Base-by-base conservation (phyloP, 768 basidiomycete genomes). In the Leccinum broughii region DNA sequence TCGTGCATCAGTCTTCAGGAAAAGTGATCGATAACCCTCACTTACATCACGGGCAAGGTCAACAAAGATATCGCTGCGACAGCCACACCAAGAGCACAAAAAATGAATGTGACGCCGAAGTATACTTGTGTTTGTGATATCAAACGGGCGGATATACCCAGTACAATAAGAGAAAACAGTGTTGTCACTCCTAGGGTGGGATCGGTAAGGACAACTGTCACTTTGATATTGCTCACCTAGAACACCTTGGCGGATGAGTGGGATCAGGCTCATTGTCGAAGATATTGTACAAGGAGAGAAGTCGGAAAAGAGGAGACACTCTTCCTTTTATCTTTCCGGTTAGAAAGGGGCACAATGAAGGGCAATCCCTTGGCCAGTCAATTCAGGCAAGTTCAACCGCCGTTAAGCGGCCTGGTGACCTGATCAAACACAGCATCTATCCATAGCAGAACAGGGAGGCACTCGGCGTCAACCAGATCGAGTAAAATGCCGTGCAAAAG, bases 61-160 rank as follows among this genome's bases (percentile, higher is more conserved):
- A 75, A 2, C 28, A 76, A 7, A 24, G 75, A 72, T 52, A 77
- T 55, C 28, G 55, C 37, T 6, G 63, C 62, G 11, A 66, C 67
- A 10, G 76, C 70, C 39, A 78, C 13, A n/a, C 60, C 71, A 15
- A 80, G 62, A 6, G 63, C 63, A 52, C 62, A 59, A 35, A 69
- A 79, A 9, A 22, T 57, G 34, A 28, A 62, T 14, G 72, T 72
- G 4, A 3, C 6, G 3, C 2, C 1, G 7, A 57, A 54, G 44
- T 65, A 57, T 14, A 54, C 15, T 10, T 56, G 50, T 5, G 70
- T 66, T 54, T 68, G 54, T 10, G 68, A 61, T 56, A 70, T 64
- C 34, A 77, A 50, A 55, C 67, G 48, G 14, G 69, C 78, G 6
- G 68, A 61, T 2, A 78, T 2, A 13, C 66, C 71, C 22, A 79